Evolutionary conservation across 1,139 yeast species (phyloP), one percentile per base, ranked within the genome.

Genomic region (Pichia sp.): DNA sequence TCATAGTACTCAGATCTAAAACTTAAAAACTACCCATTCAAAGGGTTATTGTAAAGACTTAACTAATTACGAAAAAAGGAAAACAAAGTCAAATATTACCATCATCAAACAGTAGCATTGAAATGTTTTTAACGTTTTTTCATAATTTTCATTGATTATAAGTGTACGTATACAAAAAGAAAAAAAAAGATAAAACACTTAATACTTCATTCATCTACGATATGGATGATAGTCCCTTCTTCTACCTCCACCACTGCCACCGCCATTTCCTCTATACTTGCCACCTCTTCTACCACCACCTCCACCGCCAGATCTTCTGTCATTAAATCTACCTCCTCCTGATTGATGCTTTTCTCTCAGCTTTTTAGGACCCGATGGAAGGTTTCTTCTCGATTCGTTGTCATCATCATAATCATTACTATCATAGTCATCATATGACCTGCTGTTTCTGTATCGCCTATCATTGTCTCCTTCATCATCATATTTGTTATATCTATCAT

Each of bases 221-320:
- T 64, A 64, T 22, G 68, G 68, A 56, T 64, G 68, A 53, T 53
- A 65, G 9, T 67, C 65, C 42, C 62, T 61, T 49, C 66, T 60
- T 22, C 63, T 56, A 24, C 56, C 54, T n/a, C 61, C 52, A 22
- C 56, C 53, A 24, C 56, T 53, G 15, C 61, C 52, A 25, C 56
- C 54, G 13, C 61, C 52, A 25, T 55, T 53, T 13, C 61, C 48
- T 18, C 60, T 49, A 35, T 59, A 51, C 2, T 58, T 53, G 32
- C 64, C 51, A 49, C 59, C 47, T 29, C 61, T 43, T 49, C 70
- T 63, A 42, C 65, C 45, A 12, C 62, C 58, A 11, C 65, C 59
- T 39, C 61, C 53, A 22, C 63, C 50, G 22, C 57, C 53, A 36
- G 59, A 47, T 30, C 62, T 44, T 49, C 70, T 64, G n/a, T 45